Conservation (phyloP, 1,284 basidiomycete genomes). For the Ustilago tritici region DNA sequence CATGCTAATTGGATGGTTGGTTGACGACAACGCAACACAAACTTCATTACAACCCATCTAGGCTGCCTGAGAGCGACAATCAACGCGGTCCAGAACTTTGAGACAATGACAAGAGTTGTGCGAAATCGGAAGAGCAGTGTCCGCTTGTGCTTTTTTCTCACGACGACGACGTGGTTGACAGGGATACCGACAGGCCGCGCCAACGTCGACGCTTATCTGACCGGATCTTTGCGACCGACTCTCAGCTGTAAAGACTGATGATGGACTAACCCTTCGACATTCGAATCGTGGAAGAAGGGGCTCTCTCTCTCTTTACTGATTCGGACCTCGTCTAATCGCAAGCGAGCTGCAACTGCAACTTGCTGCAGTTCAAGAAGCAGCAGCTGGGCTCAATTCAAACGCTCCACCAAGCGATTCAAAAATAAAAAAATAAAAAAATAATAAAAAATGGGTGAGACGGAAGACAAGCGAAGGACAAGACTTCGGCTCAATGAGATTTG, state of each 20-base stretch:
- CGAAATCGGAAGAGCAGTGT: neutral
- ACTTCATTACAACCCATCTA: neutral
- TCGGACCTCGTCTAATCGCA: neutral
- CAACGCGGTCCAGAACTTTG: neutral
- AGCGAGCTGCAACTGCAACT: neutral
- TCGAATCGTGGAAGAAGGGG: neutral
- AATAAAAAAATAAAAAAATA: neutral
- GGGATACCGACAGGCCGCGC: neutral
- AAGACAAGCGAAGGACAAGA: neutral
- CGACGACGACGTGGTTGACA: neutral
- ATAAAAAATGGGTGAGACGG: neutral
- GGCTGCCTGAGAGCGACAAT: neutral
- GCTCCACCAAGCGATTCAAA: too few relatives aligned
- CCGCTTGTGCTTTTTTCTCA: constrained; percentile 1
- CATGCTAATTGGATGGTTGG: neutral
- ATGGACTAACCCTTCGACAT: neutral
- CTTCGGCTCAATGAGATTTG: constrained; percentile 1
- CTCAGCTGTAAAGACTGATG: neutral
- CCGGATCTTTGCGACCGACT: neutral
- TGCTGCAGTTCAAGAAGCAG: neutral
- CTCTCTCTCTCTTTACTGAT: neutral
- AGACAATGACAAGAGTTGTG: neutral
- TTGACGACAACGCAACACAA: neutral
- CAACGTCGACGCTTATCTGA: neutral
- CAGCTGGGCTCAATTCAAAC: neutral